These are phyloP conservation scores for Ascochyta lentis DNA, from an alignment of 2,329 filamentous ascomycete species.

Conservation along the genomic window DNA sequence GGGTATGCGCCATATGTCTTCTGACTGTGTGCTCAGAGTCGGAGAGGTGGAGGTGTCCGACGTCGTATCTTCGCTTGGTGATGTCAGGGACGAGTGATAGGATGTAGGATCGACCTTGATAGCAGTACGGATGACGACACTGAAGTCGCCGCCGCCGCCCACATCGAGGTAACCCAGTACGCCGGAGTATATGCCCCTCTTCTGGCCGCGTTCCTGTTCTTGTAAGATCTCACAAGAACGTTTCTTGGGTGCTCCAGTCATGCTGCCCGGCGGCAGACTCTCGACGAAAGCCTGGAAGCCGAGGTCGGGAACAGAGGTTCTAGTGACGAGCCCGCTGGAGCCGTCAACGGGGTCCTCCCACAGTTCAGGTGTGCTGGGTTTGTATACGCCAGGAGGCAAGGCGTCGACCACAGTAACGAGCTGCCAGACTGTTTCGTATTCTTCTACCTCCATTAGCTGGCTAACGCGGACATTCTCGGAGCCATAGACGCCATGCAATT, in stretches of 20 bases:
- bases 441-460: constrained; percentile 84
- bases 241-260: constrained; percentile 97
- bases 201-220: constrained; percentile 67
- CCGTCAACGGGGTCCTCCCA: constrained; percentile 42
- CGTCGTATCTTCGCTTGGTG: background rate
- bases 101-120: constrained; percentile 56
- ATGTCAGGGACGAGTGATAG: background rate
- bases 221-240: constrained; percentile 84
- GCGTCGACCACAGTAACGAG: constrained; percentile 90
- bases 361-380: constrained; percentile 35
- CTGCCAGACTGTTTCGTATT: constrained; percentile 89
- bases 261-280: constrained; percentile 86
- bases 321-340: constrained; percentile 16
- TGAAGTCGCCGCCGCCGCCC: constrained; percentile 85
- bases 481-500: constrained; percentile 84
- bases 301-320: constrained; percentile 46
- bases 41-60: background rate
- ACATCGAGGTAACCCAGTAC: constrained; percentile 90
- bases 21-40: constrained; percentile 14
- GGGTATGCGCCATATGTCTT: constrained; percentile 79
- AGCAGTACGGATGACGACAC: constrained; percentile 85
- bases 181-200: constrained; percentile 83
- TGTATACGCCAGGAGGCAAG: constrained; percentile 32
- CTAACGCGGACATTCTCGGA: constrained; percentile 75
- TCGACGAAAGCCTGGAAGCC: constrained; percentile 79